Percentiles rank a stretch among this genome's conserved stretches.
Conservation (phyloP, 164 flowering plant species). For the Magnolia kwangsiensis region DNA sequence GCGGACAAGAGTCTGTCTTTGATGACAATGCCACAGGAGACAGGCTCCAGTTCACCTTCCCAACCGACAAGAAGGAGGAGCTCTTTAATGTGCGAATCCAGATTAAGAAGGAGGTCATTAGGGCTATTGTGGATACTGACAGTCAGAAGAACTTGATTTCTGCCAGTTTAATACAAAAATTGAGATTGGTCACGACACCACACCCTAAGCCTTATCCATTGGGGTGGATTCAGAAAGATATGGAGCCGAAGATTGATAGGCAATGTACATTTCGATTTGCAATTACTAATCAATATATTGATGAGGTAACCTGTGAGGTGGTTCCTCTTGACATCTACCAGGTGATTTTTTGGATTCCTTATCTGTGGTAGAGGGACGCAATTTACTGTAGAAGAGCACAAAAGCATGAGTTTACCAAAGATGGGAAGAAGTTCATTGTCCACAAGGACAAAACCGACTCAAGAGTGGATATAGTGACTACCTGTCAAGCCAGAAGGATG, state of each 20-base stretch:
- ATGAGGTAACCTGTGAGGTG: slow-evolving; percentile 3
- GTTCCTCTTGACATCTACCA: slow-evolving; percentile 3
- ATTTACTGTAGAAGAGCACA: background rate
- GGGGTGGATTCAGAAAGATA: background rate
- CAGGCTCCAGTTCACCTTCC: too few species aligned
- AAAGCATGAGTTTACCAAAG: too few species aligned
- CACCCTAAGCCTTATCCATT: background rate
- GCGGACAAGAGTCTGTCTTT: too few species aligned
- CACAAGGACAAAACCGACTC: background rate
- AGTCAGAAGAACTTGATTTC: too few species aligned
- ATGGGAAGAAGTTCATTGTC: background rate
- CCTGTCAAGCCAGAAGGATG: background rate
- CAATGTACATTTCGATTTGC: slow-evolving; percentile 4
- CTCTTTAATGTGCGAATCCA: too few species aligned
- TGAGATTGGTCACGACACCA: too few species aligned
- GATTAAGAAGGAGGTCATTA: too few species aligned
- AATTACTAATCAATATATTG: slow-evolving; percentile 3
- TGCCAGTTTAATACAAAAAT: too few species aligned
- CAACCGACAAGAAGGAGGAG: too few species aligned
- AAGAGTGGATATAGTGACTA: background rate
- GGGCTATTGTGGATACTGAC: too few species aligned
- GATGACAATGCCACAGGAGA: too few species aligned
- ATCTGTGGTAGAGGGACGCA: slow-evolving; percentile 3
- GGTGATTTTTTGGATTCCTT: background rate
- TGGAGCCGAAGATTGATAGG: background rate